Conservation (phyloP, 2,329 filamentous ascomycete genomes). For the Fusarium ramigenum region DNA sequence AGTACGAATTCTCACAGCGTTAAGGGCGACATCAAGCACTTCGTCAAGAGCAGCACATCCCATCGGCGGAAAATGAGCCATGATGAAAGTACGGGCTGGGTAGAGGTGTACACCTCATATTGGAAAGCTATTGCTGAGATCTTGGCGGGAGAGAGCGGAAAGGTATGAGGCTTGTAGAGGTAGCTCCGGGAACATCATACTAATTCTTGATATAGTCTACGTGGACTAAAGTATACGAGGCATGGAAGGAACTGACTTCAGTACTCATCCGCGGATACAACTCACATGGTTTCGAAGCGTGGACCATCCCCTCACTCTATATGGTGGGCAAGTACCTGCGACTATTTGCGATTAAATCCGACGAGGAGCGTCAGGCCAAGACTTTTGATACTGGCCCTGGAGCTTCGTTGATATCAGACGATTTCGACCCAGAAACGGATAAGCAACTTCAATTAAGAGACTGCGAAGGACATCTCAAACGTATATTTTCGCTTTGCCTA, state of each 20-base stretch:
- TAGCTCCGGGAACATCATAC: neutral
- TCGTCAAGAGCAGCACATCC: slow-evolving; percentile 70
- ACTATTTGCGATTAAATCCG: slow-evolving; percentile 89
- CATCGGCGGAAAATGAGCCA: slow-evolving; percentile 65
- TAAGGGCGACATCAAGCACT: slow-evolving; percentile 75
- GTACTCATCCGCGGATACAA: slow-evolving; percentile 83
- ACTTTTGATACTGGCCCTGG: slow-evolving; percentile 50
- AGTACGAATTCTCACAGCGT: slow-evolving; percentile 73
- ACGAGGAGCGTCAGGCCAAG: slow-evolving; percentile 68
- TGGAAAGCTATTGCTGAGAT: slow-evolving; percentile 86
- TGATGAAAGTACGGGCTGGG: slow-evolving; percentile 82
- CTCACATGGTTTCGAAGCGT: slow-evolving; percentile 79
- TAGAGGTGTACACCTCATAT: slow-evolving; percentile 83
- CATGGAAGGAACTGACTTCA: slow-evolving; percentile 87
- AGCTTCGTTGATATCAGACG: slow-evolving; percentile 73
- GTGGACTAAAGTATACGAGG: slow-evolving; percentile 85
- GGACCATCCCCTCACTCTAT: slow-evolving; percentile 93
- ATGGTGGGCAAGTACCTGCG: slow-evolving; percentile 86
- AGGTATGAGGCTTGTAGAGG: slow-evolving; percentile 42
- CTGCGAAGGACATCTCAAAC: slow-evolving; percentile 88
- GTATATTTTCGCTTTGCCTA: slow-evolving; percentile 89
- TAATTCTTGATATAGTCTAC: slow-evolving; percentile 57
- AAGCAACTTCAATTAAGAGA: slow-evolving; percentile 90
- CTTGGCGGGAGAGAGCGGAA: slow-evolving; percentile 60
- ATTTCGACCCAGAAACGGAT: slow-evolving; percentile 78